Evolutionary conservation across 2,329 filamentous ascomycete genomes (phyloP).

Genomic region (Penicillium sp.): DNA sequence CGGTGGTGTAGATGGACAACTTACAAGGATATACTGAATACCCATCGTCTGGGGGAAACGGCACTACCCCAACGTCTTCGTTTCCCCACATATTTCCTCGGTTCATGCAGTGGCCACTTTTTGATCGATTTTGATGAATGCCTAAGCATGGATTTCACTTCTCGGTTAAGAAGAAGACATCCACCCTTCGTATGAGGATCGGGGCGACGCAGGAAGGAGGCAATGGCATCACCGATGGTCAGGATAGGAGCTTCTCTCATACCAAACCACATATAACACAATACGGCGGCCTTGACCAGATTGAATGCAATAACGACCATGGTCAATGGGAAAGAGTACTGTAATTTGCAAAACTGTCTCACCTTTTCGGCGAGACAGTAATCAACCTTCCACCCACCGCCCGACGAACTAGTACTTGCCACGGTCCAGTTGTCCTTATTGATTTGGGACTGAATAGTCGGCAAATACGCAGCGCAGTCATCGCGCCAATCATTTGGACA

Average conservation of each 20-base stretch:
- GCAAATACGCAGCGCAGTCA: too few relatives aligned
- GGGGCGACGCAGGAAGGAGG: conserved; percentile 38
- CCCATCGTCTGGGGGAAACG: too few relatives aligned
- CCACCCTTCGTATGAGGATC: conserved; percentile 33
- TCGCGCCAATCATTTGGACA: too few relatives aligned
- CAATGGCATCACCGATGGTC: conserved; percentile 43
- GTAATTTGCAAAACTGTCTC: background rate
- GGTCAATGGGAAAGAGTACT: background rate
- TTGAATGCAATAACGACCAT: background rate
- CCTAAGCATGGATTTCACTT: too few relatives aligned
- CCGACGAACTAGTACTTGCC: background rate
- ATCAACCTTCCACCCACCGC: background rate
- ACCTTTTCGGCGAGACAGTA: background rate
- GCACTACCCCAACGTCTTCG: too few relatives aligned
- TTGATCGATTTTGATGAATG: too few relatives aligned
- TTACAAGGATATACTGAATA: too few relatives aligned
- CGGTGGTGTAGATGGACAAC: too few relatives aligned
- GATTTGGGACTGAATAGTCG: too few relatives aligned
- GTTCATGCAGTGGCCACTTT: too few relatives aligned
- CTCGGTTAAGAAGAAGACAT: conserved; percentile 24
- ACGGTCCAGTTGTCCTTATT: background rate
- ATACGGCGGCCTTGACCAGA: background rate
- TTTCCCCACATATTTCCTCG: too few relatives aligned
- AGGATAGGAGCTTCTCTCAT: background rate
- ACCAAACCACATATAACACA: background rate